phyloP scores from a whole-genome alignment of 2,329 filamentous ascomycete species.

The Aspergillus ochraceus region DNA sequence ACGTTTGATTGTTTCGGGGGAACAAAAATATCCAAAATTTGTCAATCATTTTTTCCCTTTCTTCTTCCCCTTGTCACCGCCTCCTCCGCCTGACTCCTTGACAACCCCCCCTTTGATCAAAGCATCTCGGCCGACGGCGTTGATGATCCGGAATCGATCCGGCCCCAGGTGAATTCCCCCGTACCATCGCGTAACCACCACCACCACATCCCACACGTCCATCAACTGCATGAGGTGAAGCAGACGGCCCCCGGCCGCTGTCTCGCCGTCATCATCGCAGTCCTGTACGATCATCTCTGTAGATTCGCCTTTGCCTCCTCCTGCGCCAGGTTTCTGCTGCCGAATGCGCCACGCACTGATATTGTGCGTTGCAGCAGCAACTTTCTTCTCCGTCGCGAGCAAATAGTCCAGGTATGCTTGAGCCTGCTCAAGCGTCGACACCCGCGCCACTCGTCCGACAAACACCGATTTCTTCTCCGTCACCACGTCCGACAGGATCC shows the following conservation, averaged over 20 bases:
- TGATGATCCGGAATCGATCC: constrained; percentile 87
- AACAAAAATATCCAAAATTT: neutral
- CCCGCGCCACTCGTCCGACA: constrained; percentile 71
- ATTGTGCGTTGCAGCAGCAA: constrained; percentile 87
- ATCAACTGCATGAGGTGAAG: constrained; percentile 92
- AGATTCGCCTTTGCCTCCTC: constrained; percentile 22
- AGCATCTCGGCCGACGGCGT: constrained; percentile 78
- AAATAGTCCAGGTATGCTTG: constrained; percentile 71
- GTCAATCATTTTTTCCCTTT: constrained; percentile 46
- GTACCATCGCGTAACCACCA: constrained; percentile 94
- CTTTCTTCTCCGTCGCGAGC: constrained; percentile 77
- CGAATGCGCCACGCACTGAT: constrained; percentile 91
- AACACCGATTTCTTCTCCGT: constrained; percentile 87
- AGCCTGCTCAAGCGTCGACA: constrained; percentile 70
- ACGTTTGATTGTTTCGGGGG: too few species aligned
- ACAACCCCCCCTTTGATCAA: constrained; percentile 75
- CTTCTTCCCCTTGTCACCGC: constrained; percentile 56
- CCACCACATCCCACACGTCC: constrained; percentile 89
- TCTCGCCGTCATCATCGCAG: constrained; percentile 94
- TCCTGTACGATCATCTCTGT: constrained; percentile 71
- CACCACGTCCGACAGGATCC: constrained; percentile 72
- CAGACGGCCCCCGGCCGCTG: constrained; percentile 81
- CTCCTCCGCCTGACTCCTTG: constrained; percentile 45
- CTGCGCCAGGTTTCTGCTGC: constrained; percentile 22
- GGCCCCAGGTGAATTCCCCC: constrained; percentile 87